A percentile compares a stretch with the other conserved stretches of the same genome.
phyloP scores from a whole-genome alignment of 257 asterid genomes.

The Handroanthus guayacan region DNA sequence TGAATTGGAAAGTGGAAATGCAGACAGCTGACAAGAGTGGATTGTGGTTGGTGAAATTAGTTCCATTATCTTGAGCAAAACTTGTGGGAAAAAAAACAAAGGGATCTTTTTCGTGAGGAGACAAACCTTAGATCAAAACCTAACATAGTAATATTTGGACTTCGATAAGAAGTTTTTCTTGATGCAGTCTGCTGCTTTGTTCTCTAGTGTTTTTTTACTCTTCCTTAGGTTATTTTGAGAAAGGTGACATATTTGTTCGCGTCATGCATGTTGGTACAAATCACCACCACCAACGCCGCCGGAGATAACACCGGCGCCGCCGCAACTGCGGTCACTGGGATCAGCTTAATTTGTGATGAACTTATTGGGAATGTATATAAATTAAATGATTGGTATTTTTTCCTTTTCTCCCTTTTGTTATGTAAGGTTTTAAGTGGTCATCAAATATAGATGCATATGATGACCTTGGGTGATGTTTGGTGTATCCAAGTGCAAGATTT shows the following conservation, averaged over 20 bases:
- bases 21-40: slow-evolving; percentile 30
- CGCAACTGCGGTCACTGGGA: not conserved
- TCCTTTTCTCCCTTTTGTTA: slow-evolving; percentile 11
- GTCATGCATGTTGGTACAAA: not conserved
- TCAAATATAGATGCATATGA: slow-evolving; percentile 23
- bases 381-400: slow-evolving; percentile 36
- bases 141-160: slow-evolving; percentile 47
- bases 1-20: slow-evolving; percentile 3
- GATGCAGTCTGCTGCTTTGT: slow-evolving; percentile 31
- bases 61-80: not conserved
- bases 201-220: not conserved
- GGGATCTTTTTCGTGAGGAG: slow-evolving; percentile 64
- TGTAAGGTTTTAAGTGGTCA: slow-evolving; percentile 33
- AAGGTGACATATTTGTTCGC: slow-evolving; percentile 20
- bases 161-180: slow-evolving; percentile 31
- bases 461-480: slow-evolving; percentile 34
- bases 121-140: slow-evolving; percentile 38
- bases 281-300: not conserved
- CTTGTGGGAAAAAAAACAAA: not conserved
- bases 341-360: slow-evolving; percentile 14
- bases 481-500: slow-evolving; percentile 53
- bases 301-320: not conserved
- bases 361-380: slow-evolving; percentile 42
- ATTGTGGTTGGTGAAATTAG: slow-evolving; percentile 36
- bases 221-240: slow-evolving; percentile 26